Evolutionary conservation across 2,329 filamentous ascomycete species (phyloP), one percentile per base, ranked within the genome.

Genomic region (Pyrenochaeta sp.): DNA sequence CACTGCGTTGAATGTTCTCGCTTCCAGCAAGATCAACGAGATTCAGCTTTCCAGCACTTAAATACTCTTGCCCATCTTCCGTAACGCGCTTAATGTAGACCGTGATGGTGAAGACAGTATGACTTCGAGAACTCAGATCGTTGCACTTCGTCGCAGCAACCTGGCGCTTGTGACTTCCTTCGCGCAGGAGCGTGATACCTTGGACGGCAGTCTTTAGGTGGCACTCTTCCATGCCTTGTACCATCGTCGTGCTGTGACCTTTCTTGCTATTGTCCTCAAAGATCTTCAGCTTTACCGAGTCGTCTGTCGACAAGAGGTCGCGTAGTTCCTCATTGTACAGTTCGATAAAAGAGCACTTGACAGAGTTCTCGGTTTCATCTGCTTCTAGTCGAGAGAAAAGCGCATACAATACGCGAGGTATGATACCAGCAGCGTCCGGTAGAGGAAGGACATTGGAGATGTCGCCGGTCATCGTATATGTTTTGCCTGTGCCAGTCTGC

Each of bases 71-170:
- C 3, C 93, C 93, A 59, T 90, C 88, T 47, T 96, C 91, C 2
- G 88, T 87, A 0, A 87, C 87, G 61, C 90, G 89, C 78, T 96
- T 97, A 71, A 93, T 90, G 73, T 93, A 92, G 0, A 93, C 91
- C 0, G 94, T 97, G 59, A 99, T 91, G 7, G 95, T 98, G 74
- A 99, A 99, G 24, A 99, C 91, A 0, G 95, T 99, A 74, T 99
- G 96, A 81, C 93, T 97, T 77, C 95, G 89, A 69, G 93, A 97
- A 79, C 93, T 97, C 54, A 98, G 87, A 71, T 99, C 95, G 76
- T 99, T 99, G 85, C 95, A 99, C 79, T 98, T 98, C n/a, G 95
- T 99, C 3, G 96, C 93, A 5, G 95, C 96, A n/a, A 99, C 95
- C 78, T 99, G 95, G 49, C 95, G 90, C 78, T 93, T 96, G 79